Conservation (phyloP, 257 asterid genomes). For the Solanum pinnatisectum region DNA sequence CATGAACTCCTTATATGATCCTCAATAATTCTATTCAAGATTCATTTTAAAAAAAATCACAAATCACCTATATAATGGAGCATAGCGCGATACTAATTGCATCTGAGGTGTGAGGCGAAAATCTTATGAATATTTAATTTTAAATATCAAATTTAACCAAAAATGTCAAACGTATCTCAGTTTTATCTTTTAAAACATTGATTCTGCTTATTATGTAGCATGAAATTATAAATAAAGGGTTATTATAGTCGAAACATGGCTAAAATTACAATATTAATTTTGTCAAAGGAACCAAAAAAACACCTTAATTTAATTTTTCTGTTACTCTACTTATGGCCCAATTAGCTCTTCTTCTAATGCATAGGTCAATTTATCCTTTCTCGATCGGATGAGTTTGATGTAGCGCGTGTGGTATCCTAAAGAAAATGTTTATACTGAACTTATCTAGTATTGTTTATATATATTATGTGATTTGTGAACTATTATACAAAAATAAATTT, state of each 20-base stretch:
- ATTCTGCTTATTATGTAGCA: background rate
- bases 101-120: too few species aligned
- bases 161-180: too few species aligned
- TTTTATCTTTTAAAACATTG: background rate
- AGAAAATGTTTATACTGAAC: background rate
- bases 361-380: background rate
- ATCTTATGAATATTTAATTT: background rate
- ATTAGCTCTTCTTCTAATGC: background rate
- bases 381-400: background rate
- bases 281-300: background rate
- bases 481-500: background rate
- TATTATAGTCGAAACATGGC: background rate
- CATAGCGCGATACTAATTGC: background rate
- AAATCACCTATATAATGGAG: background rate
- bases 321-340: background rate
- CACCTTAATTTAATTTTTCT: background rate
- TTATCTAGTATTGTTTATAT: fast-evolving
- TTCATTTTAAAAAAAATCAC: too few species aligned
- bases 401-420: fast-evolving
- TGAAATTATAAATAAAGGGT: background rate
- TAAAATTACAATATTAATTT: background rate
- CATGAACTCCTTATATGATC: too few species aligned
- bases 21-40: too few species aligned
- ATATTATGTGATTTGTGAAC: background rate
- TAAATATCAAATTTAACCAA: background rate